Conservation (phyloP, 257 asterid genomes). For the Leonotis leonurus region DNA sequence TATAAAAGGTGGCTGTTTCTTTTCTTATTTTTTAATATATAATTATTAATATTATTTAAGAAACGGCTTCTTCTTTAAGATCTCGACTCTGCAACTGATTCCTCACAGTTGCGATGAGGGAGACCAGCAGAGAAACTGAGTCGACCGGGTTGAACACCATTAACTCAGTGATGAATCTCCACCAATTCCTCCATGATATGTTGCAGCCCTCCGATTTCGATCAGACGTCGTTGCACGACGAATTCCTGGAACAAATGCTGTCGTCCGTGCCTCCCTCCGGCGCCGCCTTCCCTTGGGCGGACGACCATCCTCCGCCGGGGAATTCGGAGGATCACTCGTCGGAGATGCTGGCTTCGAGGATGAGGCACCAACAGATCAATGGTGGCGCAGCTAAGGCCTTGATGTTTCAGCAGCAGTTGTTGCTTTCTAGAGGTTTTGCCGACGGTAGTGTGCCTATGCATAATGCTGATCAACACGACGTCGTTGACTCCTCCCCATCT, state of each 20-base stretch:
- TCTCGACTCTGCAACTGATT: conserved; percentile 17
- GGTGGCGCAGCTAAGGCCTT: conserved; percentile 47
- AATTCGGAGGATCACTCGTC: conserved; percentile 33
- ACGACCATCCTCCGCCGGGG: conserved; percentile 25
- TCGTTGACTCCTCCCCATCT: conserved; percentile 25
- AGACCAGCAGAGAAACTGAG: conserved; percentile 28
- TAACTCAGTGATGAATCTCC: conserved; percentile 38
- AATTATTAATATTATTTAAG: no score
- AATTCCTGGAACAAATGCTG: conserved; percentile 76
- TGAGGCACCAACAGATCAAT: conserved; percentile 67
- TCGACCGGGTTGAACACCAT: conserved; percentile 36
- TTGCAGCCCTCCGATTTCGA: conserved; percentile 38
- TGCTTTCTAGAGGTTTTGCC: conserved; percentile 50
- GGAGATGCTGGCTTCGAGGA: conserved; percentile 38
- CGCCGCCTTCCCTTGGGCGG: conserved; percentile 38
- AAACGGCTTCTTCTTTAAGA: conserved; percentile 6
- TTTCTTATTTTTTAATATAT: no score
- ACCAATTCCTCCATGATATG: conserved; percentile 28
- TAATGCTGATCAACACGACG: conserved; percentile 27
- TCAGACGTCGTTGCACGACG: conserved; percentile 58
- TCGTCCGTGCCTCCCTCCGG: conserved; percentile 56
- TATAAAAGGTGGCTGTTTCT: no score
- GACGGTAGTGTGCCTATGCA: conserved; percentile 12
- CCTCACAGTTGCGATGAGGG: conserved; percentile 24
- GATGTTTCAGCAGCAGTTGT: conserved; percentile 61